These are phyloP conservation scores for Naganishia liquefaciens DNA, from an alignment of 1,284 basidiomycete genomes.

Conservation along the genomic window DNA sequence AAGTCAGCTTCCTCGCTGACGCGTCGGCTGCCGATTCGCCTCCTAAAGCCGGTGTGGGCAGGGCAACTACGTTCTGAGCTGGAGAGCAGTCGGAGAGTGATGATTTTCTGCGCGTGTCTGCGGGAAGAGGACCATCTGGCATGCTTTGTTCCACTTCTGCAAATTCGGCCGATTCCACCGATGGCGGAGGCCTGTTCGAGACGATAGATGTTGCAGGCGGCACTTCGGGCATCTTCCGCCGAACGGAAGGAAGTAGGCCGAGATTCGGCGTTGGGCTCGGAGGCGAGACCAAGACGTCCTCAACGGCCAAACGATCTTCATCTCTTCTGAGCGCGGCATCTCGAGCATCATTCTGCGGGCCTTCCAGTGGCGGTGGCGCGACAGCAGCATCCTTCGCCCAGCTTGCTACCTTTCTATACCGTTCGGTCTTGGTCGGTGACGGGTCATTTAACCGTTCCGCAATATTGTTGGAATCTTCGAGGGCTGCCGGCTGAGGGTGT, in stretches of 20 bases:
- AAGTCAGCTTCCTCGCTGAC: no score
- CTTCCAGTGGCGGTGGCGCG: constrained; percentile 8
- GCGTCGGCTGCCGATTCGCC: no score
- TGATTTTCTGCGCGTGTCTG: no score
- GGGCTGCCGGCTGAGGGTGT: neutral
- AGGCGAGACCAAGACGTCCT: neutral
- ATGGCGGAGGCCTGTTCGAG: no score
- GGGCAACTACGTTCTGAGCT: no score
- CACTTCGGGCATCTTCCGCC: neutral
- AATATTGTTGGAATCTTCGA: neutral
- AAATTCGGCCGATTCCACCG: no score
- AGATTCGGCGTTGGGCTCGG: neutral
- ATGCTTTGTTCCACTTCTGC: no score
- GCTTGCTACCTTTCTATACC: constrained; percentile 5
- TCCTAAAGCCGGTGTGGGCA: no score
- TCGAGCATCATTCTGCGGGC: constrained; percentile 9
- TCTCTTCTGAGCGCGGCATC: constrained; percentile 18
- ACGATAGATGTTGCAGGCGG: no score
- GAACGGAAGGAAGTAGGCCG: constrained; percentile 1
- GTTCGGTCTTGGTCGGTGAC: constrained; percentile 22
- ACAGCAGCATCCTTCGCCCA: constrained; percentile 16
- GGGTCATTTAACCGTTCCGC: neutral
- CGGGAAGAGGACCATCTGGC: no score
- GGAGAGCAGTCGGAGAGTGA: no score
- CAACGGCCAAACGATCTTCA: constrained; percentile 5